These are phyloP conservation scores for Coemansia sp. DNA, from an alignment of 192 early-diverging fungal genomes.

Conservation along the genomic window DNA sequence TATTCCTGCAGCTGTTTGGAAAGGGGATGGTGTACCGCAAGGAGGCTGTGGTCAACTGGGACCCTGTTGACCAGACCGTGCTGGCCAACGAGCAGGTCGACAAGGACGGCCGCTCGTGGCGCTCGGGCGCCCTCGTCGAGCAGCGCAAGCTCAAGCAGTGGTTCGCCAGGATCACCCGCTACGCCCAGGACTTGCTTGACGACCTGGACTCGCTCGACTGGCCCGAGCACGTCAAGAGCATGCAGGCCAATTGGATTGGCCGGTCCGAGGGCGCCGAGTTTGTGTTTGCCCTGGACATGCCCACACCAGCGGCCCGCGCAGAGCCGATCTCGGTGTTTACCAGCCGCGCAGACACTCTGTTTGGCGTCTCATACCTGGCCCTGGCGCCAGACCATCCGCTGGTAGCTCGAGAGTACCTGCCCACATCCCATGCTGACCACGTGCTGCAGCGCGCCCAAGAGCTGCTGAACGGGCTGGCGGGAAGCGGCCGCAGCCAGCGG, in stretches of 20 bases:
- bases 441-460: conserved; percentile 21
- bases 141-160: conserved; percentile 82
- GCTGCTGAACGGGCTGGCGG: conserved; percentile 13
- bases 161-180: conserved; percentile 88
- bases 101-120: conserved; percentile 79
- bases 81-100: conserved; percentile 97
- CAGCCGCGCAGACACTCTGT: conserved; percentile 74
- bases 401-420: conserved; percentile 13
- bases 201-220: conserved; percentile 79
- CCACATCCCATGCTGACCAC: conserved; percentile 5
- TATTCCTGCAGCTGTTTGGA: conserved; percentile 78
- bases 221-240: conserved; percentile 85
- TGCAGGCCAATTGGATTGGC: conserved; percentile 94
- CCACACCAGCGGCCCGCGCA: not conserved
- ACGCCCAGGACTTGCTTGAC: conserved; percentile 74
- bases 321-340: conserved; percentile 66
- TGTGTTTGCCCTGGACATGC: conserved; percentile 47
- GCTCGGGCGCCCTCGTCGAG: conserved; percentile 91
- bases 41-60: conserved; percentile 94
- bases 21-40: conserved; percentile 84
- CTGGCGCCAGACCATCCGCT: conserved; percentile 67
- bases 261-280: conserved; percentile 78
- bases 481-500: conserved; percentile 9
- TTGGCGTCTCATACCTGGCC: conserved; percentile 71
- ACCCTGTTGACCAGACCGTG: conserved; percentile 93